Percentiles rank a stretch among this genome's conserved stretches.
Evolutionary conservation across 148 eudicot genomes (phyloP).

Genomic region (Cornus suecica): DNA sequence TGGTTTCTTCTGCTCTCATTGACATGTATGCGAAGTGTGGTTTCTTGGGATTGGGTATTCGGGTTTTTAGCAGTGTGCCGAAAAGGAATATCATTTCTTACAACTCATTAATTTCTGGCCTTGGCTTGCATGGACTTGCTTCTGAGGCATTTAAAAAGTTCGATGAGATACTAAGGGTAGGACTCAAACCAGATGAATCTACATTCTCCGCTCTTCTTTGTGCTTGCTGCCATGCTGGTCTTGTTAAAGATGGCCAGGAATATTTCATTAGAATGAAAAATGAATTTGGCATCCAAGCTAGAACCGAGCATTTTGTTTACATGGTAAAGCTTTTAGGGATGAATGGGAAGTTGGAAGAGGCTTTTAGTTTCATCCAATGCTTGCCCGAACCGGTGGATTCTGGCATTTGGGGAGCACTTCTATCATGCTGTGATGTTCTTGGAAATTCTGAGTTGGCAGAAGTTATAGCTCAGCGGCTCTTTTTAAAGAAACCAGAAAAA

Average conservation of each 20-base stretch:
- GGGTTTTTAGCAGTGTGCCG: slow-evolving; percentile 37
- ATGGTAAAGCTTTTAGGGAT: slow-evolving; percentile 76
- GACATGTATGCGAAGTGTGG: slow-evolving; percentile 91
- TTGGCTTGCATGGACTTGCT: slow-evolving; percentile 66
- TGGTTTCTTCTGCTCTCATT: slow-evolving; percentile 69
- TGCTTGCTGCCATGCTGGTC: slow-evolving; percentile 76
- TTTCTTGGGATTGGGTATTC: slow-evolving; percentile 51
- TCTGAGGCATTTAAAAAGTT: slow-evolving; percentile 51
- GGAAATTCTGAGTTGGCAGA: slow-evolving; percentile 57
- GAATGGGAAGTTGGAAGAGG: slow-evolving; percentile 71
- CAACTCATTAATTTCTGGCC: slow-evolving; percentile 57
- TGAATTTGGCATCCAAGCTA: slow-evolving; percentile 57
- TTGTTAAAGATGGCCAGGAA: slow-evolving; percentile 49
- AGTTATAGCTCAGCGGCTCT: slow-evolving; percentile 37
- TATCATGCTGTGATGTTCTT: slow-evolving; percentile 71
- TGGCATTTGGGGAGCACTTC: slow-evolving; percentile 82
- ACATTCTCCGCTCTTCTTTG: slow-evolving; percentile 76
- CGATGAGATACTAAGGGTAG: slow-evolving; percentile 35
- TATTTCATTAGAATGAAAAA: slow-evolving; percentile 50
- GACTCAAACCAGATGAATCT: slow-evolving; percentile 58
- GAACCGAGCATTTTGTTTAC: slow-evolving; percentile 71
- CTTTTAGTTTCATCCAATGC: slow-evolving; percentile 44
- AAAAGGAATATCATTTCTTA: slow-evolving; percentile 44
- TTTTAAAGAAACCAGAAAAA: slow-evolving; percentile 22
- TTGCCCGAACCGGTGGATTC: slow-evolving; percentile 58